Conservation (phyloP, 345 rosid genomes). For the Xanthoceras sorbifolium region DNA sequence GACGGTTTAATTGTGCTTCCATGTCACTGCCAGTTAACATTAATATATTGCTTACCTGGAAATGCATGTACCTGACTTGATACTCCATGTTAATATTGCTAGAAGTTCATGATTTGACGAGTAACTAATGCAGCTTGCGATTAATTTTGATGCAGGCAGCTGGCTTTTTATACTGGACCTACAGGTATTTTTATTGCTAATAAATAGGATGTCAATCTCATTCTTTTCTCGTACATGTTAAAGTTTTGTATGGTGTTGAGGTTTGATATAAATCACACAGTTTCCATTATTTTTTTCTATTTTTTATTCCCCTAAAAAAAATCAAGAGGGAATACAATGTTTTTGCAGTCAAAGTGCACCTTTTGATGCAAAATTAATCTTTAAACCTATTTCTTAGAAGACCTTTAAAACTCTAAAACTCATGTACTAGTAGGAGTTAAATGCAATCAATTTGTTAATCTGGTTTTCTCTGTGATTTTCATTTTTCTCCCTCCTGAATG, state of each 20-base stretch:
- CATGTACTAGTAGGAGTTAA: not conserved
- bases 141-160: conserved; percentile 43
- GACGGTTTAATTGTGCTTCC: too few species aligned
- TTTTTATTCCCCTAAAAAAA: not conserved
- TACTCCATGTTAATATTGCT: not conserved
- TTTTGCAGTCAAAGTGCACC: not conserved
- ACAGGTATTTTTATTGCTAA: conserved; percentile 27
- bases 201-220: not conserved
- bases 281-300: too few species aligned
- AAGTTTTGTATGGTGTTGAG: too few species aligned
- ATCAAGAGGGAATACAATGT: not conserved
- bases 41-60: too few species aligned
- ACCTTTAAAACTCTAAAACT: not conserved
- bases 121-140: conserved; percentile 13
- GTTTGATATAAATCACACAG: too few species aligned
- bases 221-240: not conserved
- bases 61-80: too few species aligned
- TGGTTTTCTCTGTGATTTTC: not conserved
- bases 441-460: not conserved
- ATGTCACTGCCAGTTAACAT: not conserved
- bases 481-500: not conserved
- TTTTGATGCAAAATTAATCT: not conserved
- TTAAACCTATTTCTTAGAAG: not conserved
- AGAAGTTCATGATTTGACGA: not conserved
- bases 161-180: conserved; percentile 53